Percentiles rank a stretch among this genome's conserved stretches.
phyloP scores from a whole-genome alignment of 164 flowering plant genomes.

The Vitis rotundifolia region DNA sequence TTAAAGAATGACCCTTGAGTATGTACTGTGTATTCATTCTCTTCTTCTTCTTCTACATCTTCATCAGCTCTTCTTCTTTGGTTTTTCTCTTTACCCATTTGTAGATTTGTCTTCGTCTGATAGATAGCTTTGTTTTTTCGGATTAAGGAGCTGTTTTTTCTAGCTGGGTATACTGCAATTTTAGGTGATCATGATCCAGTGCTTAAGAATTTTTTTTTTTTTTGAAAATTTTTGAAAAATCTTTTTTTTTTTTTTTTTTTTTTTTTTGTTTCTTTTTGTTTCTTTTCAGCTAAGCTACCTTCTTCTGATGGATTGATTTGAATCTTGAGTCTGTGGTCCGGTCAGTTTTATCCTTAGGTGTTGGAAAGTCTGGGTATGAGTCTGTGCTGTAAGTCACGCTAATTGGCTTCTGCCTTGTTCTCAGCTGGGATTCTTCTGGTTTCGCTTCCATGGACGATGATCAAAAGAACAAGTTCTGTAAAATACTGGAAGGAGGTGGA shows the following conservation, averaged over 20 bases:
- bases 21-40: background rate
- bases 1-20: background rate
- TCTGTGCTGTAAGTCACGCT: background rate
- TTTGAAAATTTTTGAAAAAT: background rate
- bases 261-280: background rate
- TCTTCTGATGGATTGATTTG: background rate
- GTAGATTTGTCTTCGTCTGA: background rate
- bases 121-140: background rate
- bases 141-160: background rate
- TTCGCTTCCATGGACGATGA: background rate
- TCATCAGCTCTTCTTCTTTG: background rate
- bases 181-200: background rate
- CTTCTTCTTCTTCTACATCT: background rate
- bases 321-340: background rate
- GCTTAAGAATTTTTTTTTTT: background rate
- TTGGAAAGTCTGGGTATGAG: no score
- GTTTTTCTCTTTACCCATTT: background rate
- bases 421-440: background rate
- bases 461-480: background rate
- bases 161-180: background rate
- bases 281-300: background rate
- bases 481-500: no score
- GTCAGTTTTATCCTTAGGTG: no score
- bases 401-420: background rate
- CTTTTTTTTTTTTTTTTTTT: background rate